phyloP scores from a whole-genome alignment of 495 filamentous ascomycete genomes.

The Glonium stellatum region DNA sequence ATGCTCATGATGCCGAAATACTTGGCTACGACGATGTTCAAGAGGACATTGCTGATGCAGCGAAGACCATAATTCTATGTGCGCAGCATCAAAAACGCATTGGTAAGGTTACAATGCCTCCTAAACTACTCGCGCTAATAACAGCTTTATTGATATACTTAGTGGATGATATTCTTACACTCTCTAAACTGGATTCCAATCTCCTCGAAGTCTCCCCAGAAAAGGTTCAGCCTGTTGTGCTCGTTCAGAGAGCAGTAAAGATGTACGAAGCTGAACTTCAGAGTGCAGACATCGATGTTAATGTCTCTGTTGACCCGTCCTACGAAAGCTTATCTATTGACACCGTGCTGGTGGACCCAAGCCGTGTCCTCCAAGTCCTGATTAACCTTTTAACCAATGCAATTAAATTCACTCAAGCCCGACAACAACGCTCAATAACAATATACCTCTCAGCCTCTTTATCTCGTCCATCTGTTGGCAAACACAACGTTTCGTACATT shows the following conservation, averaged over 20 bases:
- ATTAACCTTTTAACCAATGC: constrained; percentile 38
- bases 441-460: constrained; percentile 24
- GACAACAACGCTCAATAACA: constrained; percentile 26
- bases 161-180: constrained; percentile 35
- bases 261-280: constrained; percentile 35
- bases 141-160: too few relatives aligned
- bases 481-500: constrained; percentile 35
- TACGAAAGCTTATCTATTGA: constrained; percentile 22
- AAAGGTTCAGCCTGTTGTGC: constrained; percentile 18
- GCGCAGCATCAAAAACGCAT: constrained; percentile 33
- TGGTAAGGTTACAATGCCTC: not conserved
- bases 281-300: constrained; percentile 22
- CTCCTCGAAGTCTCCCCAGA: constrained; percentile 29
- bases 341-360: constrained; percentile 30
- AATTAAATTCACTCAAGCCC: constrained; percentile 33
- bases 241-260: constrained; percentile 20
- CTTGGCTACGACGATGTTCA: too few relatives aligned
- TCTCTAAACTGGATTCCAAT: constrained; percentile 33
- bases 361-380: constrained; percentile 31
- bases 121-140: too few relatives aligned
- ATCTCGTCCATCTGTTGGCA: constrained; percentile 42
- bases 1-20: too few relatives aligned
- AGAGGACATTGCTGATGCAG: constrained; percentile 21
- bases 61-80: constrained; percentile 32
- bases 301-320: constrained; percentile 20